Base-by-base conservation (phyloP, 768 basidiomycete genomes). In the Amanita polypyramis region DNA sequence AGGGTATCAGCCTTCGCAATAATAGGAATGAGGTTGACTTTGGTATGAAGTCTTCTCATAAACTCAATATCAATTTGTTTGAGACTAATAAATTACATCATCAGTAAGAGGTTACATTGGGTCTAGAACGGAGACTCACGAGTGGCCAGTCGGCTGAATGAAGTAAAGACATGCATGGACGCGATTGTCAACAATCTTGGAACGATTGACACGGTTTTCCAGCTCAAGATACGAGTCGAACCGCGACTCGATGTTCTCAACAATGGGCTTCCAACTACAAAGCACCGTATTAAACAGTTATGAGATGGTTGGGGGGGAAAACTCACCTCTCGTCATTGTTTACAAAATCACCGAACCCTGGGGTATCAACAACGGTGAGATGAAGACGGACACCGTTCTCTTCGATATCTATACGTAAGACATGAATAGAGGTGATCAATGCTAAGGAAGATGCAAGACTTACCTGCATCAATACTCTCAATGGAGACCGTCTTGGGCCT, bases 161-260 rank as follows among this genome's bases (percentile, higher is more conserved):
- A 99, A 99, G 74, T 99, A 99, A 49, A 99, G 75, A 66, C 96
- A 98, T 12, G 96, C 96, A 63, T 99, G 96, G 35, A 99, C 88
- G 40, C 96, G 85, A 70, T 97, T 97, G 72, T 99, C 96, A 42
- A 85, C 80, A 52, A 96, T 79, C 65, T 97, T 97, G 59, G 71
- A 75, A 45, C 96, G 74, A 73, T 98, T 98, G 56, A 98, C 94
- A 54, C 95, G 85, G 71, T 96, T 98, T 72, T 99, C 96, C 65
- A 97, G 94, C 62, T 98, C 95, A 55, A 98, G 72, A 67, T 95
- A 99, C 2, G 91, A 87, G 62, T 98, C 96, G 58, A 96, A 98
- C 45, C 96, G 90, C 32, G 90, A 83, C 65, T 98, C 96, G 53
- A 99, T 96, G 71, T 97, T 92, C 65, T 98, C 94, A 15, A 97